Percentiles rank a stretch among this genome's conserved stretches.
phyloP scores from a whole-genome alignment of 2,329 filamentous ascomycete genomes.

The Alternaria triticimaculans region DNA sequence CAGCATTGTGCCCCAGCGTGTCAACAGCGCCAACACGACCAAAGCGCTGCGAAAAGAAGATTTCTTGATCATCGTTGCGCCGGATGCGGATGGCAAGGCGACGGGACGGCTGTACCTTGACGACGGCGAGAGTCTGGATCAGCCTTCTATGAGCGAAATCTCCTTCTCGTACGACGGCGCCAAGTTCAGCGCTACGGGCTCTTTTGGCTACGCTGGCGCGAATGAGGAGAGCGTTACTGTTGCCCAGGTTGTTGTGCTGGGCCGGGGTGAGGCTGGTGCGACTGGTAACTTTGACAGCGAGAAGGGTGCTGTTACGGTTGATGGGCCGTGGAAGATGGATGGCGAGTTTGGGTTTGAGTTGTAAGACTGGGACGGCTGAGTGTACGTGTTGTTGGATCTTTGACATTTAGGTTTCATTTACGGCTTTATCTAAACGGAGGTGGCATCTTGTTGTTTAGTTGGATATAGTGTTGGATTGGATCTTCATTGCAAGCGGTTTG shows the following conservation, averaged over 20 bases:
- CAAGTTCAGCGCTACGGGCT: slow-evolving; percentile 59
- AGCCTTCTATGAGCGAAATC: slow-evolving; percentile 63
- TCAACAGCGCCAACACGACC: slow-evolving; percentile 64
- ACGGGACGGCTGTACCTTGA: slow-evolving; percentile 75
- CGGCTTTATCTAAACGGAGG: not conserved
- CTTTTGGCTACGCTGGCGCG: slow-evolving; percentile 57
- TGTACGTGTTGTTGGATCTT: not conserved
- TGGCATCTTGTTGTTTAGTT: not conserved
- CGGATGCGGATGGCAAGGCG: slow-evolving; percentile 67
- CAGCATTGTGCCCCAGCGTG: slow-evolving; percentile 67
- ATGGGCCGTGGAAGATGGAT: slow-evolving; percentile 40
- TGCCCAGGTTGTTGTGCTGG: slow-evolving; percentile 36
- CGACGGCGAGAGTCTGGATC: slow-evolving; percentile 73
- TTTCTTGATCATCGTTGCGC: slow-evolving; percentile 75
- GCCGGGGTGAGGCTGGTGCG: slow-evolving; percentile 23
- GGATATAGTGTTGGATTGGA: not conserved
- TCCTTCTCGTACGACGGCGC: slow-evolving; percentile 65
- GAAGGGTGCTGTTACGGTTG: slow-evolving; percentile 23
- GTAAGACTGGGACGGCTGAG: not conserved
- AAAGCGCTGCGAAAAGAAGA: slow-evolving; percentile 68
- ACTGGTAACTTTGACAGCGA: slow-evolving; percentile 23
- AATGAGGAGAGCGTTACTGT: slow-evolving; percentile 37
- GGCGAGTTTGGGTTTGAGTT: slow-evolving; percentile 29
- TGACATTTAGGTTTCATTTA: not conserved
- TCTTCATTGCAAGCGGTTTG: not conserved